phyloP scores from a whole-genome alignment of 441 rosid species.

The Pelargonium myrrhifolium region DNA sequence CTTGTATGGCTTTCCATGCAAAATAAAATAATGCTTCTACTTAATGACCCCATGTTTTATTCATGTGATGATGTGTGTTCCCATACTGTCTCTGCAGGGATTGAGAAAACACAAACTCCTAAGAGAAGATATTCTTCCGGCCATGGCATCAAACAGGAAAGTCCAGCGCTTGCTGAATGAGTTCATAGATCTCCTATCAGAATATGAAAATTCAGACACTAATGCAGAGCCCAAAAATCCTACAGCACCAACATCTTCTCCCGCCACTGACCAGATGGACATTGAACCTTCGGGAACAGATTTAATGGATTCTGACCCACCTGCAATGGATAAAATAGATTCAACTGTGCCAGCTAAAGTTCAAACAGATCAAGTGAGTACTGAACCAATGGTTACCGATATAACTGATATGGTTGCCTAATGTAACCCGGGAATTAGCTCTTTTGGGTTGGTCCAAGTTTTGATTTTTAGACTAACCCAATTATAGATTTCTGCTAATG shows the following conservation, averaged over 20 bases:
- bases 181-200: slow-evolving; percentile 87
- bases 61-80: not conserved
- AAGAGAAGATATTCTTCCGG: slow-evolving; percentile 84
- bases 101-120: slow-evolving; percentile 84
- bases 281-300: slow-evolving; percentile 17
- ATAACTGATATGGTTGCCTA: not conserved
- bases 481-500: too few species aligned
- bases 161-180: slow-evolving; percentile 90
- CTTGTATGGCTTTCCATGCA: slow-evolving; percentile 45
- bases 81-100: slow-evolving; percentile 42
- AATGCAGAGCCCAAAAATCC: slow-evolving; percentile 23
- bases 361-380: slow-evolving; percentile 12
- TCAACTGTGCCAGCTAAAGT: slow-evolving; percentile 17
- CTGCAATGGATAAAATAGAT: slow-evolving; percentile 22
- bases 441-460: too few species aligned
- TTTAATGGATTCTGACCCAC: slow-evolving; percentile 14
- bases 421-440: too few species aligned
- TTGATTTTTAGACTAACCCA: too few species aligned
- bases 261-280: slow-evolving; percentile 23
- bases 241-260: slow-evolving; percentile 9
- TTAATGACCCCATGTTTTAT: not conserved
- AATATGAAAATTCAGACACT: slow-evolving; percentile 48
- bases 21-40: not conserved
- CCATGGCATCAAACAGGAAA: slow-evolving; percentile 90
- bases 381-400: not conserved